These are phyloP conservation scores for Mentha longifolia DNA, from an alignment of 257 asterid species.

Conservation along the genomic window DNA sequence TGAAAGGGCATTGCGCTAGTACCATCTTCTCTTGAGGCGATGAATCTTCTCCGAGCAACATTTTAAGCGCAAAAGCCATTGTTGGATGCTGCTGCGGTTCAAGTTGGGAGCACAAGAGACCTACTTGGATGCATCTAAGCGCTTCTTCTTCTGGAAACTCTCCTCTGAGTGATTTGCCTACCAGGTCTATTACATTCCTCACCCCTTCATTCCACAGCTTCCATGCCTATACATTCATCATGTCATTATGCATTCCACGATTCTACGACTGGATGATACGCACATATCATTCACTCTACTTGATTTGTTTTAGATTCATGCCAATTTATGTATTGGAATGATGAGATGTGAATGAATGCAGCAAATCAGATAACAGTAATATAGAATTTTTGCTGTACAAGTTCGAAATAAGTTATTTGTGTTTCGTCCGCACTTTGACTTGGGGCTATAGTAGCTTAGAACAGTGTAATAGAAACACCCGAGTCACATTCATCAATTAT, in stretches of 20 bases:
- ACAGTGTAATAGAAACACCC: no score
- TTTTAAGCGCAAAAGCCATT: constrained; percentile 16
- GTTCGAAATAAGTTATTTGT: no score
- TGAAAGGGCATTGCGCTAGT: no score
- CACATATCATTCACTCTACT: no score
- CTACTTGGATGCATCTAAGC: constrained; percentile 32
- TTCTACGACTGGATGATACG: background rate
- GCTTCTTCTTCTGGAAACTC: constrained; percentile 23
- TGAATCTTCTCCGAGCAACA: constrained; percentile 28
- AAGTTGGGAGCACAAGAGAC: constrained; percentile 22
- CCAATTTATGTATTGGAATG: no score
- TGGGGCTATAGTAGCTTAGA: no score
- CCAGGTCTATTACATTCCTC: background rate
- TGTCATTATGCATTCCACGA: background rate
- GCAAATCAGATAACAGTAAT: no score
- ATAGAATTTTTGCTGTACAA: no score
- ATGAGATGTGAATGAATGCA: no score
- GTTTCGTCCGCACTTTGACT: no score
- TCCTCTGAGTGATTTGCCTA: constrained; percentile 3
- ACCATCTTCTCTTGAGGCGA: constrained; percentile 15
- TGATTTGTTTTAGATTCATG: no score
- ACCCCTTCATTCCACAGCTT: constrained; percentile 13
- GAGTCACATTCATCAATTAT: no score
- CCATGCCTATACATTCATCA: constrained; percentile 22
- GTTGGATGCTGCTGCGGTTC: constrained; percentile 21